Conservation (phyloP, 495 filamentous ascomycete genomes). For the Lasiosphaeris hirsuta region DNA sequence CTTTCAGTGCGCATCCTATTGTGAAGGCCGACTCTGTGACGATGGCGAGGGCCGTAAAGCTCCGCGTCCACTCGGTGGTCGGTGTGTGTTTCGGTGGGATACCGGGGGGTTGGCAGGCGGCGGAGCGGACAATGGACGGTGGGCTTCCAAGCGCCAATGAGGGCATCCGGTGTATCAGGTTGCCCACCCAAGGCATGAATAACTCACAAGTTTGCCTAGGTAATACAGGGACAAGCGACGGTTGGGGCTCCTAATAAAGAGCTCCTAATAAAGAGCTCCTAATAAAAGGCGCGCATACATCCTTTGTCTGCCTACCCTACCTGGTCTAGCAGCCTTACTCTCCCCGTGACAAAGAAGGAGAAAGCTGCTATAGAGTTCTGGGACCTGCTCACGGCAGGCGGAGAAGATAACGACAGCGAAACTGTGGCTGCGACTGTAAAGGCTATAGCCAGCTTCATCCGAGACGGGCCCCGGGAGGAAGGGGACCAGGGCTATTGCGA, state of each 20-base stretch:
- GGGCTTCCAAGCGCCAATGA: background rate
- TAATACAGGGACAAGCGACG: background rate
- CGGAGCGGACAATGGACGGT: background rate
- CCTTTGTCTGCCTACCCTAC: background rate
- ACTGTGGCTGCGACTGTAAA: background rate
- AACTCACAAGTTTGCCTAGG: background rate
- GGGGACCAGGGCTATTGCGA: no score
- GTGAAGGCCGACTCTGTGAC: background rate
- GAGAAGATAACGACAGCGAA: background rate
- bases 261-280: no score
- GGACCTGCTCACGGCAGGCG: constrained; percentile 2
- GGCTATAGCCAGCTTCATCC: constrained; percentile 2
- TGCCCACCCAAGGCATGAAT: background rate
- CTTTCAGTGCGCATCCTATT: background rate
- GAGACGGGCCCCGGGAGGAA: background rate
- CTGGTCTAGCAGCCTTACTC: background rate
- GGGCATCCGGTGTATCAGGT: background rate
- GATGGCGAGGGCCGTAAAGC: background rate
- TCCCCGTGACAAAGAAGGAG: background rate
- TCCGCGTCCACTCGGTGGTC: background rate
- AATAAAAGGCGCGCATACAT: background rate
- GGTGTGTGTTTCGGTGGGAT: background rate
- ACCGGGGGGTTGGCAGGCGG: background rate
- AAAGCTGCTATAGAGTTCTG: background rate
- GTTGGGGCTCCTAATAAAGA: no score